These are phyloP conservation scores for Inonotus hispidus DNA, from an alignment of 1,284 basidiomycete species.

Conservation along the genomic window DNA sequence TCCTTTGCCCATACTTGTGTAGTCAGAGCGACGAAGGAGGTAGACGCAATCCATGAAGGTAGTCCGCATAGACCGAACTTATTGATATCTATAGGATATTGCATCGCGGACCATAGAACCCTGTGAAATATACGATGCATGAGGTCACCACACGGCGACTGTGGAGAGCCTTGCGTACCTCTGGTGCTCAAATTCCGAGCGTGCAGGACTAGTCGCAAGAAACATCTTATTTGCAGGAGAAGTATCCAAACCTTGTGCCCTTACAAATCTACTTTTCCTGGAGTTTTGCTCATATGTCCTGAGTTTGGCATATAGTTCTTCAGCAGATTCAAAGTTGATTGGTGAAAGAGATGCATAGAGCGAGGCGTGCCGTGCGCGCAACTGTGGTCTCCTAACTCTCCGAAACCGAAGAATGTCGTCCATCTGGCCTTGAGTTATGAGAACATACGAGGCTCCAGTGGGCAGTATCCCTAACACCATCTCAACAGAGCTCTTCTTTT, in stretches of 20 bases:
- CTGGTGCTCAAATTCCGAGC: constrained; percentile 31
- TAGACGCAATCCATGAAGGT: constrained; percentile 21
- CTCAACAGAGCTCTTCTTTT: constrained; percentile 10
- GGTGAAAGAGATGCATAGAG: constrained; percentile 32
- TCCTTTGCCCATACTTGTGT: constrained; percentile 30
- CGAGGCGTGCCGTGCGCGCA: constrained; percentile 12
- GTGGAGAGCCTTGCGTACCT: constrained; percentile 23
- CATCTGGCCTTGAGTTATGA: constrained; percentile 24
- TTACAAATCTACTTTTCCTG: constrained; percentile 22
- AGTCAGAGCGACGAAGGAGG: constrained; percentile 26
- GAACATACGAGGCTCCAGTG: constrained; percentile 31
- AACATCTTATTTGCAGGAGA: constrained; percentile 31
- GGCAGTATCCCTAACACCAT: constrained; percentile 29
- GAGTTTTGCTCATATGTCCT: constrained; percentile 21
- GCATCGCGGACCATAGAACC: constrained; percentile 14
- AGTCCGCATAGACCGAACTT: constrained; percentile 24
- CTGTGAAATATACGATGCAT: not conserved
- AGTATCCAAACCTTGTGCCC: constrained; percentile 22
- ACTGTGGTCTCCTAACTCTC: not conserved
- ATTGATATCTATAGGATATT: constrained; percentile 15
- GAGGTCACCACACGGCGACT: not conserved
- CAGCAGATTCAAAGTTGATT: constrained; percentile 25
- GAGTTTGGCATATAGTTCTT: constrained; percentile 27
- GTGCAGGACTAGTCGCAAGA: constrained; percentile 17
- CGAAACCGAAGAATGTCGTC: constrained; percentile 6